These are phyloP conservation scores for Allium cepa DNA, from an alignment of 106 monocot species.

Conservation along the genomic window DNA sequence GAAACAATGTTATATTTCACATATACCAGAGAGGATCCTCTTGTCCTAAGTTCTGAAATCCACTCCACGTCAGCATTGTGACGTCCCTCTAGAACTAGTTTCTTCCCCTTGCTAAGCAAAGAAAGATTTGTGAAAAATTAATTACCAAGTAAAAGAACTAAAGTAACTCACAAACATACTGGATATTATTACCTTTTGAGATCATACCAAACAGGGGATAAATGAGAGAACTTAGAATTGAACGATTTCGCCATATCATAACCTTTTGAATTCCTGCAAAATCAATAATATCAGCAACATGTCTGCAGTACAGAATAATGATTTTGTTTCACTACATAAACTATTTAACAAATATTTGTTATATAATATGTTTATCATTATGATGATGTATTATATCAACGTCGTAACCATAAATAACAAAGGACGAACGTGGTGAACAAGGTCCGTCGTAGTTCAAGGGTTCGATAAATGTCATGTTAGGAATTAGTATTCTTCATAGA, in stretches of 20 bases:
- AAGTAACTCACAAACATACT: no score
- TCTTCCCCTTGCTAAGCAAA: conserved; percentile 55
- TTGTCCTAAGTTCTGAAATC: conserved; percentile 54
- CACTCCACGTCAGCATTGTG: conserved; percentile 74
- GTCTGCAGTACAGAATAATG: no score
- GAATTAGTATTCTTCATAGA: no score
- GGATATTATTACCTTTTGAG: conserved; percentile 61
- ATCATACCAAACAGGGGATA: conserved; percentile 99
- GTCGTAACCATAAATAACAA: no score
- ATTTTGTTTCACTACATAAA: no score
- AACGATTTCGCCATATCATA: conserved; percentile 92
- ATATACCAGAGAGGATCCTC: conserved; percentile 51
- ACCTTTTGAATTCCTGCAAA: conserved; percentile 82
- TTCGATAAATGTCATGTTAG: no score
- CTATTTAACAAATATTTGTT: no score
- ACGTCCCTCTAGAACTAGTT: conserved; percentile 58
- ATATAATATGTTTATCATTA: no score
- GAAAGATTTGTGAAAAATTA: neutral
- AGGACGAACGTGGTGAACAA: no score
- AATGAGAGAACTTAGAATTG: conserved; percentile 59
- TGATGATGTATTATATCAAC: no score
- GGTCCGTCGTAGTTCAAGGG: no score
- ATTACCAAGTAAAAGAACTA: neutral
- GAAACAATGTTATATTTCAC: neutral
- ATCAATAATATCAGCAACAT: neutral